Base-by-base conservation (phyloP, 768 basidiomycete genomes). In the Mycena pura region DNA sequence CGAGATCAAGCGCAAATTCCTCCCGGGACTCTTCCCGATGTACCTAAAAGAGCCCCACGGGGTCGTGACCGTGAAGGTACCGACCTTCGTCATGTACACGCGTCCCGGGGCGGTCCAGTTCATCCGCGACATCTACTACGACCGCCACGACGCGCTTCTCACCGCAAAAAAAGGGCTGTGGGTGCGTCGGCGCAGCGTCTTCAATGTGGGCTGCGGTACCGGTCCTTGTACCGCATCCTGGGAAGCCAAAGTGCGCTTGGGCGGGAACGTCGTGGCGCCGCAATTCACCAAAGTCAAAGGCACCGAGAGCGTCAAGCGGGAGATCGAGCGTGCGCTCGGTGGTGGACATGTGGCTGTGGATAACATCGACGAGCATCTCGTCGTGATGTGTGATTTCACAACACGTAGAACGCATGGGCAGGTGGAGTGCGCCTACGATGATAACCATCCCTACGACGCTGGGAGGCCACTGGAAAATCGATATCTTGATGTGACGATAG, bases 41-140 rank as follows among this genome's bases (percentile, higher is more conserved):
- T 53, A 27, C 47, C n/a, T 62, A 7, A 47, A 27, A 14, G 31
- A 25, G 3, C 14, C 25, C 31, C 27, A 9, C 17, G 8, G 19
- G 5, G 8, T 14, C 38, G 28, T 17, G 41, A 29, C 27, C 8
- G 38, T 57, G 3, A n/a, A n/a, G n/a, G n/a, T n/a, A n/a, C 55
- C 55, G 7, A 17, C 43, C 27, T 36, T 44, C 38, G 50, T 49
- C 6, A 27, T 22, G 21, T 47, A 45, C 28, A 28, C 29, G 8
- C 57, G 36, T 32, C 59, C 43, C 10, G 44, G 28, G 5, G 4
- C 38, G 21, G 43, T 56, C 7, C 40, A 50, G 5, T 62, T 62
- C 41, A 57, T 62, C 48, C 53, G 54, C 38, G 60, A 62, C 47
- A 40, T 62, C 24, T 62, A 62, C 48, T 62, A 56, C 47, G 60